Percentiles rank a stretch among this genome's conserved stretches.
These are phyloP conservation scores for Hymenoscyphus fructigenus DNA, from an alignment of 2,329 filamentous ascomycete species.

Conservation along the genomic window DNA sequence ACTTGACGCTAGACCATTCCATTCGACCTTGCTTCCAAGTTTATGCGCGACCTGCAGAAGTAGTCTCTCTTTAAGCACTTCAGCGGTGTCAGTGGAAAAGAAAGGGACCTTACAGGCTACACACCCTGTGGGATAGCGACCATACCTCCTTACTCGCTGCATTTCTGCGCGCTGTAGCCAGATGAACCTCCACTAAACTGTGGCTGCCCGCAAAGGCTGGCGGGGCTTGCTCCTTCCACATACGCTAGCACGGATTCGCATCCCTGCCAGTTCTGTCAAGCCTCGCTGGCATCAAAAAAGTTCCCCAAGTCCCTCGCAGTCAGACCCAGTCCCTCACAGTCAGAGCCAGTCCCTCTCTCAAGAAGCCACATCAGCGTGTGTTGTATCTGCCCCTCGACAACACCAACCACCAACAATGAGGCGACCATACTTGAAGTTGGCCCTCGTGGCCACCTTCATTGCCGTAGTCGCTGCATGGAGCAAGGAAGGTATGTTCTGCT, in stretches of 20 bases:
- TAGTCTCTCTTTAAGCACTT: neutral
- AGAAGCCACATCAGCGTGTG: slow-evolving; percentile 28
- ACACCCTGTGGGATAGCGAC: neutral
- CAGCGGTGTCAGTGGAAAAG: neutral
- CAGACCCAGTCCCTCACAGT: slow-evolving; percentile 2
- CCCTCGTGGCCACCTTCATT: slow-evolving; percentile 33
- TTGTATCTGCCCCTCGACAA: slow-evolving; percentile 11
- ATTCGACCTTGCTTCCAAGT: neutral
- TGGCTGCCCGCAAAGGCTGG: neutral
- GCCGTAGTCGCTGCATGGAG: slow-evolving; percentile 38
- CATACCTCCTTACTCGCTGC: too few relatives aligned
- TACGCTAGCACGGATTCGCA: neutral
- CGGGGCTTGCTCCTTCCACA: neutral
- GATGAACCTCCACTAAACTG: neutral
- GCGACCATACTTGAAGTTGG: slow-evolving; percentile 32
- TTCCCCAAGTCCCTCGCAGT: neutral
- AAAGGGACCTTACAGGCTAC: slow-evolving; percentile 3
- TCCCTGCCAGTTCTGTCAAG: slow-evolving; percentile 8
- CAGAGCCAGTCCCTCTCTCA: slow-evolving; percentile 8
- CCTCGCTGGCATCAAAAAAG: slow-evolving; percentile 22
- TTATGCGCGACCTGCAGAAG: neutral
- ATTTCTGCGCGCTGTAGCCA: neutral
- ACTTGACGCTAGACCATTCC: neutral
- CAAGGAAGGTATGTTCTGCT: slow-evolving; percentile 38
- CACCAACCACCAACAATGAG: slow-evolving; percentile 34